phyloP scores from a whole-genome alignment of 169 alveolate genomes.

The Amoebophrya sp. region DNA sequence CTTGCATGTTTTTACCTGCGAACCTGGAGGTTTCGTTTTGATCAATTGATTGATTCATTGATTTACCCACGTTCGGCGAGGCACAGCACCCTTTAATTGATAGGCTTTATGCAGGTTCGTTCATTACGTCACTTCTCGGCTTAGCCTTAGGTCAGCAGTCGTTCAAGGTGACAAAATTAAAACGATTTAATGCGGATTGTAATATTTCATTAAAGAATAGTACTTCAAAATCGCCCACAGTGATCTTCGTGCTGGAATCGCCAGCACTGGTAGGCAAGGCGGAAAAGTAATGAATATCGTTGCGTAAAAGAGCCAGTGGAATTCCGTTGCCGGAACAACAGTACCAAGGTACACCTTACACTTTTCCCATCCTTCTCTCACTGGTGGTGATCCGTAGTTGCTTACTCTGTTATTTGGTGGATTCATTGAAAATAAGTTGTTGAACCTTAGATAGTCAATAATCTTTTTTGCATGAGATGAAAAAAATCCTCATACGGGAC shows the following conservation, averaged over 20 bases:
- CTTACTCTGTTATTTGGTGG: no score
- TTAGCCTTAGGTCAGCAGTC: background rate
- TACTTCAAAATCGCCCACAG: background rate
- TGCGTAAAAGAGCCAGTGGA: background rate
- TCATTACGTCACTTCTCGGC: background rate
- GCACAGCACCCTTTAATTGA: background rate
- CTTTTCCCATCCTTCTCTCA: background rate
- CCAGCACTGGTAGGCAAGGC: background rate
- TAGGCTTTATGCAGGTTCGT: background rate
- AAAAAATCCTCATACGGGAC: background rate
- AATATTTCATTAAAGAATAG: background rate
- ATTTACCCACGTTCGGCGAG: background rate
- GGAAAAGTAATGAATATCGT: background rate
- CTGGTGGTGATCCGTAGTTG: background rate
- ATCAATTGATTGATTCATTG: no score
- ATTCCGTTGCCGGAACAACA: background rate
- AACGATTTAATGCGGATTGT: background rate
- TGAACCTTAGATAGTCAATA: background rate
- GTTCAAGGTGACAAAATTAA: background rate
- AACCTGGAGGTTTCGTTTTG: no score
- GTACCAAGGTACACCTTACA: background rate
- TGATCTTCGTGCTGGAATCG: background rate
- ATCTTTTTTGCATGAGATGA: background rate
- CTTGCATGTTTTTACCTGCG: no score
- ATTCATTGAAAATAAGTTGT: background rate